Base-by-base conservation (phyloP, 805 yeast genomes). In the Wickerhamiella occidentalis region DNA sequence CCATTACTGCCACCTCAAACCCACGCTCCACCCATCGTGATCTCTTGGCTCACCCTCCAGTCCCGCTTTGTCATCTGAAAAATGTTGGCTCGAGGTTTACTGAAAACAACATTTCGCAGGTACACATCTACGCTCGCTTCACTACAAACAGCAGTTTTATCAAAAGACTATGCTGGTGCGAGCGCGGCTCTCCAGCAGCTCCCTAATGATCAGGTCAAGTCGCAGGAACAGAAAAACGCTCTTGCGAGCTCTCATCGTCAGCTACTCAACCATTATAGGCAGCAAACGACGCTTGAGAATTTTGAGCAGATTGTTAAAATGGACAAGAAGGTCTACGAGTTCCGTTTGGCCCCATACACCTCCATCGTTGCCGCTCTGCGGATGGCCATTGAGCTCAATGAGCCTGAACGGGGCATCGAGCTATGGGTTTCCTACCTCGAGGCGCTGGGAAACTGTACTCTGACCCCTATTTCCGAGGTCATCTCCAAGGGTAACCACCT, bases 351-450 rank as follows among this genome's bases (percentile, higher is more conserved):
- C 17, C 53, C 51, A 42, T 22, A 41, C 17, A 33, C 48, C 35
- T 47, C 54, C 37, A 54, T 58, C 30, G 54, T 61, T 2, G 45
- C 54, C 19, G 51, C 58, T 5, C 57, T 59, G 22, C 48, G 59
- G 48, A 26, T 52, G 25, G 58, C 60, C 22, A 43, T 64, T 12
- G 46, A 53, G 29, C 45, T 48, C 2, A 62, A 60, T 22, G 23
- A 47, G 30, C 55, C 59, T 8, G 57, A 56, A n/a, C 40, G 47
- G 36, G 67, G 60, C 13, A 48, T 63, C 9, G 64, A 63, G 40
- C 51, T 57, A 15, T 64, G 67, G 67, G 62, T 64, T 25, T 57
- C 57, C 18, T 56, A 61, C 40, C 55, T 61, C n/a, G 67, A 63
- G 52, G 50, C 55, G 2, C 52, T 61, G 17, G 57, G 59, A 7